phyloP scores from a whole-genome alignment of 345 rosid genomes.

The Citrus medica region DNA sequence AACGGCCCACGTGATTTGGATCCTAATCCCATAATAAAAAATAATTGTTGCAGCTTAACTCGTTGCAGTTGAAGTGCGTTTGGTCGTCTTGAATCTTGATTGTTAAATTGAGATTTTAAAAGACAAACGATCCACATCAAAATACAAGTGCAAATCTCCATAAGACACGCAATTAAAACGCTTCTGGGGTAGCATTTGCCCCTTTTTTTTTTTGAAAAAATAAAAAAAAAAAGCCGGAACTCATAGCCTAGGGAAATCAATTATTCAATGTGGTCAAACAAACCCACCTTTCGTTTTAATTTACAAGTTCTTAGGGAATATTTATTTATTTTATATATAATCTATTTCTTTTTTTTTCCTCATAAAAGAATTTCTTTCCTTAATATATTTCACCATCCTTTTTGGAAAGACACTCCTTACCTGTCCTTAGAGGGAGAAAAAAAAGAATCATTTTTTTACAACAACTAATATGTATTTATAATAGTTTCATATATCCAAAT shows the following conservation, averaged over 20 bases:
- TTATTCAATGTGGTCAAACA: neutral
- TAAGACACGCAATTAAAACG: conserved; percentile 6
- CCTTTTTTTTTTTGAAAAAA: neutral
- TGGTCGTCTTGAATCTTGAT: neutral
- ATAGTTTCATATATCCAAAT: no score
- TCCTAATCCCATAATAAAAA: conserved; percentile 12
- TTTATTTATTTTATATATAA: no score
- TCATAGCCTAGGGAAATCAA: neutral
- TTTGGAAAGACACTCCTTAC: no score
- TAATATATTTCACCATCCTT: no score
- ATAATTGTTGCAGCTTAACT: neutral
- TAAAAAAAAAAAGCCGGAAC: neutral
- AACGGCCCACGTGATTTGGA: conserved; percentile 11
- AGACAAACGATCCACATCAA: neutral
- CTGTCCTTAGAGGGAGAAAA: no score
- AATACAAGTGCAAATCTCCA: neutral
- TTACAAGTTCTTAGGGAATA: no score
- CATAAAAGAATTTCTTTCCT: no score
- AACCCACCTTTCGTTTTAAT: no score
- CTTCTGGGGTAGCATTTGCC: neutral
- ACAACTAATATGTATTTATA: no score
- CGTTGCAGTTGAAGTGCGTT: neutral
- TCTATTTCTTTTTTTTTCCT: no score
- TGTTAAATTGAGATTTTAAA: neutral
- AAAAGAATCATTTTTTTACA: no score